phyloP scores from a whole-genome alignment of 768 basidiomycete species.

The Boletus subcaerulescens region DNA sequence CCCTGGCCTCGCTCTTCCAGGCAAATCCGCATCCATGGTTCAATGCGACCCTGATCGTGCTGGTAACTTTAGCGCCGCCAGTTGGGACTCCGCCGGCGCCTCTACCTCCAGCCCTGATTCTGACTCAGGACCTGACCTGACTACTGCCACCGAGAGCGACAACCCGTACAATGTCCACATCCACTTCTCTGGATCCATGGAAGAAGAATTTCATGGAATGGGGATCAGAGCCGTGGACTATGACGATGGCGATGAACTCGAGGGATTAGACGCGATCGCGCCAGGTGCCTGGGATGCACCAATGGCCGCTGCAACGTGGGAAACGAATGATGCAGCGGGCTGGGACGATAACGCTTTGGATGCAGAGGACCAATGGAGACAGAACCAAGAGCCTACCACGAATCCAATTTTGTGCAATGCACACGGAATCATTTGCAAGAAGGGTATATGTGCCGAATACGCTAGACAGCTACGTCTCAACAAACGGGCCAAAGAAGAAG shows the following conservation, averaged over 20 bases:
- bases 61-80: constrained; percentile 6
- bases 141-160: constrained; percentile 22
- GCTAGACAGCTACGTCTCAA: constrained; percentile 23
- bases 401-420: constrained; percentile 25
- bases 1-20: constrained; percentile 11
- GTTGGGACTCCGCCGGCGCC: constrained; percentile 25
- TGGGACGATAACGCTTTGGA: constrained; percentile 23
- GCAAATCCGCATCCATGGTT: background rate
- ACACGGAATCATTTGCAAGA: constrained; percentile 35
- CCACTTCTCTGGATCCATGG: constrained; percentile 26
- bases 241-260: constrained; percentile 5
- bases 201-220: constrained; percentile 29
- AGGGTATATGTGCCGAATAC: constrained; percentile 36
- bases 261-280: constrained; percentile 25
- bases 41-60: constrained; percentile 5
- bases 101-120: constrained; percentile 29
- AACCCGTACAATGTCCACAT: constrained; percentile 21
- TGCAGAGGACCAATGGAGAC: constrained; percentile 23
- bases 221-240: constrained; percentile 14
- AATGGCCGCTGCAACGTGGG: background rate
- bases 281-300: constrained; percentile 21
- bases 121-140: constrained; percentile 24
- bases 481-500: constrained; percentile 15
- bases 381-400: constrained; percentile 1
- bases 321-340: background rate